Evolutionary conservation across 345 rosid genomes (phyloP).

Genomic region (Microcos paniculata): DNA sequence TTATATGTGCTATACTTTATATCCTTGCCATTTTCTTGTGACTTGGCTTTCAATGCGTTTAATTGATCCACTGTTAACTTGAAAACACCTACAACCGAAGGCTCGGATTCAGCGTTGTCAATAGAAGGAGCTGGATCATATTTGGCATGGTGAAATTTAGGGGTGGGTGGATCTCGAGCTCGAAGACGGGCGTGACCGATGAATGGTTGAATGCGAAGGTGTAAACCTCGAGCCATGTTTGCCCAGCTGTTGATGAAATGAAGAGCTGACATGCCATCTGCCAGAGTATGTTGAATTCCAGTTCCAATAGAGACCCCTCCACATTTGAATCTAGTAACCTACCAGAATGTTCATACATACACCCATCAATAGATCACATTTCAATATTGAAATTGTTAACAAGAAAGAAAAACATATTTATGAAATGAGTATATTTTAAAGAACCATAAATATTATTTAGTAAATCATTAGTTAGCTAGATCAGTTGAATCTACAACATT

Average conservation of each 20-base stretch:
- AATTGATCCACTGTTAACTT: too few species aligned
- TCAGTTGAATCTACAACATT: too few species aligned
- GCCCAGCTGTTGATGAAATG: slow-evolving; percentile 33
- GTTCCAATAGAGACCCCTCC: slow-evolving; percentile 33
- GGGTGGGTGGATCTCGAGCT: slow-evolving; percentile 16
- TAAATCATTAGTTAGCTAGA: too few species aligned
- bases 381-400: too few species aligned
- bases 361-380: too few species aligned
- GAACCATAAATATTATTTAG: too few species aligned
- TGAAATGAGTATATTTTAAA: too few species aligned
- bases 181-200: slow-evolving; percentile 19
- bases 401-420: too few species aligned
- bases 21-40: not conserved
- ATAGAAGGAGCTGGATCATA: slow-evolving; percentile 24
- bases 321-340: slow-evolving; percentile 33
- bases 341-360: not conserved
- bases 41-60: slow-evolving; percentile 7
- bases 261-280: slow-evolving; percentile 23
- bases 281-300: slow-evolving; percentile 19
- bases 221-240: slow-evolving; percentile 21
- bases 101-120: too few species aligned
- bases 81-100: too few species aligned
- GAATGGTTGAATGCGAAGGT: slow-evolving; percentile 2
- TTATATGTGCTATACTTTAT: slow-evolving; percentile 8
- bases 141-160: slow-evolving; percentile 23